Conservation (phyloP, 805 yeast genomes). For the Pichia nanzhaoensis region DNA sequence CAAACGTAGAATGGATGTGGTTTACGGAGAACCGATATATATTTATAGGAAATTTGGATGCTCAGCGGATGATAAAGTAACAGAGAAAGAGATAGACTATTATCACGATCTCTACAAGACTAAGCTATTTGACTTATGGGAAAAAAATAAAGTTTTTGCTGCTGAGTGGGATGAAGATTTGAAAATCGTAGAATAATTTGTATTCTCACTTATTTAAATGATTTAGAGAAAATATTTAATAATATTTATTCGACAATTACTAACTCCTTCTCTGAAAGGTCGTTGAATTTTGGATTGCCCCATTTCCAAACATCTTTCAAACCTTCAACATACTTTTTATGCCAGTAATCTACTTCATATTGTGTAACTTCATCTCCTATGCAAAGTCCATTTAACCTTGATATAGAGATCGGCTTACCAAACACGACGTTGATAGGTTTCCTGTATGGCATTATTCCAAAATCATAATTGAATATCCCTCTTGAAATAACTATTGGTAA, state of each 20-base stretch:
- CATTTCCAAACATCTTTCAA: slow-evolving; percentile 52
- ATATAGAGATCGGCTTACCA: slow-evolving; percentile 51
- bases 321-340: slow-evolving; percentile 61
- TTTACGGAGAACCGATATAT: slow-evolving; percentile 59
- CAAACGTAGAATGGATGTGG: slow-evolving; percentile 71
- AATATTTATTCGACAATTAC: slow-evolving; percentile 35
- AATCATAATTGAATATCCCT: slow-evolving; percentile 87
- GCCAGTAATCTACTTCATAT: slow-evolving; percentile 61
- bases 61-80: slow-evolving; percentile 23
- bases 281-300: slow-evolving; percentile 50
- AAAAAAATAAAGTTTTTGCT: slow-evolving; percentile 52
- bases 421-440: slow-evolving; percentile 71
- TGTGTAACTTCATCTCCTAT: slow-evolving; percentile 28
- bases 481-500: slow-evolving; percentile 88
- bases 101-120: slow-evolving; percentile 68
- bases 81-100: slow-evolving; percentile 48
- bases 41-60: slow-evolving; percentile 21
- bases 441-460: slow-evolving; percentile 84
- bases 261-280: slow-evolving; percentile 41
- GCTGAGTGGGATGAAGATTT: slow-evolving; percentile 44
- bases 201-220: neutral
- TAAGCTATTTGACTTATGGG: slow-evolving; percentile 56
- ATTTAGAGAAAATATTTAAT: neutral
- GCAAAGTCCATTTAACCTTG: slow-evolving; percentile 19
- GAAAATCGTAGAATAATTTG: slow-evolving; percentile 35